phyloP scores from a whole-genome alignment of 2,329 filamentous ascomycete genomes.

The Camillea tinctor region DNA sequence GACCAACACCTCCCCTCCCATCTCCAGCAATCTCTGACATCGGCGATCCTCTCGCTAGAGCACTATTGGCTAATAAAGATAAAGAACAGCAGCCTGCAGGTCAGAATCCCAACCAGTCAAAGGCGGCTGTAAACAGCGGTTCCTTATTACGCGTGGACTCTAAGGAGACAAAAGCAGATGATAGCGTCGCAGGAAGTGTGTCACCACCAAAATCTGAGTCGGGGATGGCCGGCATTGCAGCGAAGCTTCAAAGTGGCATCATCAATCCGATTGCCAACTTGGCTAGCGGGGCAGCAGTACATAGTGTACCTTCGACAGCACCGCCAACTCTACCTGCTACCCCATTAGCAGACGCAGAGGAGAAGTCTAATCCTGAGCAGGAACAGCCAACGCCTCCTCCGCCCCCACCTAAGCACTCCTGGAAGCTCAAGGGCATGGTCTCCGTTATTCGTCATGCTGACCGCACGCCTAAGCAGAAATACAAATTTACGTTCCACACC shows the following conservation, averaged over 20 bases:
- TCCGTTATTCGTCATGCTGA: slow-evolving; percentile 96
- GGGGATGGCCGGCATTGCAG: slow-evolving; percentile 21
- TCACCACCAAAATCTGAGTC: slow-evolving; percentile 26
- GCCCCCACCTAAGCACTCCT: slow-evolving; percentile 81
- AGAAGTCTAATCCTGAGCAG: slow-evolving; percentile 23
- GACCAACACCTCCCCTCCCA: slow-evolving; percentile 57
- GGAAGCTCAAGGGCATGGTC: slow-evolving; percentile 97
- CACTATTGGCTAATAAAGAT: slow-evolving; percentile 36
- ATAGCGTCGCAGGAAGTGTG: slow-evolving; percentile 14
- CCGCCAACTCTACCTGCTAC: slow-evolving; percentile 37
- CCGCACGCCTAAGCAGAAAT: slow-evolving; percentile 97
- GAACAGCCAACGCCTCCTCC: slow-evolving; percentile 58
- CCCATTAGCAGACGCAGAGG: slow-evolving; percentile 36
- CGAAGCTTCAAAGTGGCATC: slow-evolving; percentile 37
- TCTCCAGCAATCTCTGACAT: slow-evolving; percentile 47
- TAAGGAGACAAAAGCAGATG: slow-evolving; percentile 22
- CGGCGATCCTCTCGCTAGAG: slow-evolving; percentile 32
- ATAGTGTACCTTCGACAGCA: slow-evolving; percentile 36
- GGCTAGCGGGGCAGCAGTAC: slow-evolving; percentile 32
- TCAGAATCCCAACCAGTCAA: slow-evolving; percentile 18
- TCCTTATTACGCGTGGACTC: slow-evolving; percentile 19
- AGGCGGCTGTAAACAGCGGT: slow-evolving; percentile 11
- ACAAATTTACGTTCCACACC: slow-evolving; percentile 98
- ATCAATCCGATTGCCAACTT: slow-evolving; percentile 33
- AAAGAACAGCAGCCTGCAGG: slow-evolving; percentile 34